Conservation (phyloP, 805 yeast genomes). For the Cyberlindnera mrakii region DNA sequence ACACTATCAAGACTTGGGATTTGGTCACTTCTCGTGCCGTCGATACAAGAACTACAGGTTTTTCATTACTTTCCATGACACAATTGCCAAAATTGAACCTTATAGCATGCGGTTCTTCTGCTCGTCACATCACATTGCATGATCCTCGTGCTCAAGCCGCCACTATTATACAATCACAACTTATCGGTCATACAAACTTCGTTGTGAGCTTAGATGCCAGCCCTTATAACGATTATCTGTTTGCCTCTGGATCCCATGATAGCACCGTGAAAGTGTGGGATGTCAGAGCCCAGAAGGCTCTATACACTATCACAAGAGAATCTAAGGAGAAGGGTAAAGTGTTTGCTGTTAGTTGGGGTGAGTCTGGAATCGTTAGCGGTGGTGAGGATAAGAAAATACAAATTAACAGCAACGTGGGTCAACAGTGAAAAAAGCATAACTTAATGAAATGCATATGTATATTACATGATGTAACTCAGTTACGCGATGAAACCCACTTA, state of each 20-base stretch:
- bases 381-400: conserved; percentile 93
- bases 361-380: conserved; percentile 78
- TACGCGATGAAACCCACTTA: conserved; percentile 38
- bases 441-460: too few species aligned
- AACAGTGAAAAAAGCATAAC: conserved; percentile 1
- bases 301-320: conserved; percentile 80
- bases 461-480: not conserved
- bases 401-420: conserved; percentile 45
- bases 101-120: conserved; percentile 91
- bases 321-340: conserved; percentile 54
- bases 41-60: conserved; percentile 83
- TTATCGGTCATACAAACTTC: conserved; percentile 87
- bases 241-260: conserved; percentile 92
- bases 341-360: conserved; percentile 83
- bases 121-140: conserved; percentile 91
- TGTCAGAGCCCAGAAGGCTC: conserved; percentile 73
- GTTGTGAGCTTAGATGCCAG: conserved; percentile 72
- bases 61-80: conserved; percentile 70
- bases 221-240: conserved; percentile 75
- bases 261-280: conserved; percentile 97
- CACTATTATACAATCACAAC: conserved; percentile 61
- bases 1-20: conserved; percentile 95
- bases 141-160: conserved; percentile 76
- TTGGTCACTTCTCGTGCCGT: conserved; percentile 78
- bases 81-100: conserved; percentile 63